Conservation (phyloP, 2,329 filamentous ascomycete genomes). For the Neurospora sp. region DNA sequence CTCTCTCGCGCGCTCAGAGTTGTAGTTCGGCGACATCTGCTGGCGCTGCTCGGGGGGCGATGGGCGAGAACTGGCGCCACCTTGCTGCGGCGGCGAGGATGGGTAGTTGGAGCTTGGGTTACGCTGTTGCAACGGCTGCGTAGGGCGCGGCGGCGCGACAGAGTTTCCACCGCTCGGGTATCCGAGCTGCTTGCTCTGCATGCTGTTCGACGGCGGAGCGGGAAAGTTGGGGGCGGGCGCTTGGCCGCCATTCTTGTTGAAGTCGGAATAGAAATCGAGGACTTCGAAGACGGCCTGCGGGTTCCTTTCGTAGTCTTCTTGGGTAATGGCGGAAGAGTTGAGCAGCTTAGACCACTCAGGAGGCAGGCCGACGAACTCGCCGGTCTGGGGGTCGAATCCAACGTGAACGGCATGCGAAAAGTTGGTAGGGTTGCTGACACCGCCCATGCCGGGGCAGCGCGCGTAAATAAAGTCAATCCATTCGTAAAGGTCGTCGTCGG, state of each 20-base stretch:
- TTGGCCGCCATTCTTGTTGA: conserved; percentile 63
- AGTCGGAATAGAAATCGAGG: conserved; percentile 76
- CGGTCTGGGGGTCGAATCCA: conserved; percentile 89
- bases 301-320: conserved; percentile 97
- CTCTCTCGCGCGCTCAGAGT: conserved; percentile 39
- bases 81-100: conserved; percentile 26
- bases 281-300: conserved; percentile 78
- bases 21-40: conserved; percentile 44
- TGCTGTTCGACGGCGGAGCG: conserved; percentile 47
- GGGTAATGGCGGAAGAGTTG: conserved; percentile 93
- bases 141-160: conserved; percentile 60
- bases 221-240: conserved; percentile 56
- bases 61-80: conserved; percentile 27
- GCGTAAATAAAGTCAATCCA: conserved; percentile 99
- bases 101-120: conserved; percentile 30
- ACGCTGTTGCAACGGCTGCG: conserved; percentile 41
- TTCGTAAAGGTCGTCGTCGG: conserved; percentile 92
- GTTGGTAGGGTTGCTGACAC: conserved; percentile 96
- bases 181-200: conserved; percentile 53
- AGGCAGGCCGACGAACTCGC: conserved; percentile 87
- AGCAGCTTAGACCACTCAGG: conserved; percentile 96
- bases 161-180: conserved; percentile 42
- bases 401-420: conserved; percentile 97
- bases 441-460: conserved; percentile 92
- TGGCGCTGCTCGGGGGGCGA: conserved; percentile 41